Conservation (phyloP, 768 basidiomycete genomes). For the Russula foetens region DNA sequence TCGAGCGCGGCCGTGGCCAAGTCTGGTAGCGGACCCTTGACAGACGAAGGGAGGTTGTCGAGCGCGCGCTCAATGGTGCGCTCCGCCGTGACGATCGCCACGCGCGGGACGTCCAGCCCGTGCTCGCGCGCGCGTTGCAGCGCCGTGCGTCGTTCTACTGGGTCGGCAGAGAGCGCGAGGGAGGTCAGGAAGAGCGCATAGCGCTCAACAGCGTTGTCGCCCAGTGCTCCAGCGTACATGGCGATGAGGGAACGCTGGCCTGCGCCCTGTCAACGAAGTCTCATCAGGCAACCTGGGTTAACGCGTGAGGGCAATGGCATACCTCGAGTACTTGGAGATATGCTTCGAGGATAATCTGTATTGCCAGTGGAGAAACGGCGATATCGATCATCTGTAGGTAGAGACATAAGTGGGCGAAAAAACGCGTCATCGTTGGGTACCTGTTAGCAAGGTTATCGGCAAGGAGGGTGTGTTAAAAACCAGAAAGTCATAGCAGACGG, state of each 20-base stretch:
- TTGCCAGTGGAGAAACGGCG: slow-evolving; percentile 61
- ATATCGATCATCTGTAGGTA: slow-evolving; percentile 79
- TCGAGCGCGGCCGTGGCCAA: slow-evolving; percentile 7
- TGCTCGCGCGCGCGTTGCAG: slow-evolving; percentile 74
- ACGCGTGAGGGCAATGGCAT: slow-evolving; percentile 12
- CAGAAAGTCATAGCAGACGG: slow-evolving; percentile 14
- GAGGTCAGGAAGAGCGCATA: slow-evolving; percentile 88
- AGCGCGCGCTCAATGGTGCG: slow-evolving; percentile 66
- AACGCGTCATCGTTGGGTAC: slow-evolving; percentile 68
- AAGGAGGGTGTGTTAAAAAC: not conserved
- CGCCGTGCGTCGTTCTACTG: slow-evolving; percentile 57
- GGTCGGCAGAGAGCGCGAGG: slow-evolving; percentile 54
- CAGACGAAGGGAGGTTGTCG: slow-evolving; percentile 27
- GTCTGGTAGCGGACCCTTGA: slow-evolving; percentile 11
- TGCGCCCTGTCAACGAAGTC: slow-evolving; percentile 40
- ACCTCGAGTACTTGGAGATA: slow-evolving; percentile 88
- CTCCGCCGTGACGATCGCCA: slow-evolving; percentile 77
- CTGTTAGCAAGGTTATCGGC: slow-evolving; percentile 29
- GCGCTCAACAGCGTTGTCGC: slow-evolving; percentile 84
- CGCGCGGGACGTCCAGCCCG: slow-evolving; percentile 72
- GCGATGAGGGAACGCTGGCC: slow-evolving; percentile 84
- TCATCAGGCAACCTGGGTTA: not conserved
- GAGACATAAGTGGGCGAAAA: slow-evolving; percentile 90
- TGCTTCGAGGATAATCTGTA: slow-evolving; percentile 76
- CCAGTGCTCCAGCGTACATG: slow-evolving; percentile 86